Evolutionary conservation across 352 stramenopile species (phyloP), one percentile per base, ranked within the genome.

Genomic region (Thraustochytrium sp.): DNA sequence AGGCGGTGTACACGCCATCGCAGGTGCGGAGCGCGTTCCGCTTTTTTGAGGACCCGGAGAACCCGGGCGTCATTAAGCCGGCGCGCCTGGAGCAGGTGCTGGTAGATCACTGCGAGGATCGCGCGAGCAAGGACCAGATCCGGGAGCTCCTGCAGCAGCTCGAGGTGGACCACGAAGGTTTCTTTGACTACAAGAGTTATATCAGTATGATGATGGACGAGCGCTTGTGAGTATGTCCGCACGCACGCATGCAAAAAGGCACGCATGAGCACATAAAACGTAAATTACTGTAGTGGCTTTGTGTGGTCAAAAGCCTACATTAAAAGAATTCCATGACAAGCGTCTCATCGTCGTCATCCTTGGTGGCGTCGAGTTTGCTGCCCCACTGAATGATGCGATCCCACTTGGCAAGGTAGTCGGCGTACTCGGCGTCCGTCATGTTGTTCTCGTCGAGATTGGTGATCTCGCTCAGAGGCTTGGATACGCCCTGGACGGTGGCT

Each of bases 141-240:
- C 90, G 94, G 37, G 93, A 98, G 55, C 89, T 97, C 31, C 92
- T 97, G 63, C 93, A 87, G 53, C 84, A 97, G 91, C 88, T 98
- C 2, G 93, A 97, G 80, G 92, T 92, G 26, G 94, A 98, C 78
- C 89, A 92, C 56, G 90, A 96, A 54, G 94, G 93, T 26, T 91
- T 95, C 83, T 94, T 97, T 85, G 96, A 97, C 87, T 97, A 96
- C 84, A 77, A 93, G 23, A 92, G 97, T 64, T 97, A 97, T 85
- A 91, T 97, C 11, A 96, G 96, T 84, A 97, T 97, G 90, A 97
- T 97, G 93, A 96, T 97, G 93, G 90, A 88, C 18, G 89, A 94
- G 18, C 3, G 51, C 51, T 31, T n/a, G n/a, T n/a, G n/a, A n/a
- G n/a, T n/a, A 51, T 21, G 44, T n/a, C n/a, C n/a, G n/a, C n/a